Evolutionary conservation across 2,329 filamentous ascomycete genomes (phyloP), one percentile per base, ranked within the genome.

Genomic region (Fusarium austroafricanum): DNA sequence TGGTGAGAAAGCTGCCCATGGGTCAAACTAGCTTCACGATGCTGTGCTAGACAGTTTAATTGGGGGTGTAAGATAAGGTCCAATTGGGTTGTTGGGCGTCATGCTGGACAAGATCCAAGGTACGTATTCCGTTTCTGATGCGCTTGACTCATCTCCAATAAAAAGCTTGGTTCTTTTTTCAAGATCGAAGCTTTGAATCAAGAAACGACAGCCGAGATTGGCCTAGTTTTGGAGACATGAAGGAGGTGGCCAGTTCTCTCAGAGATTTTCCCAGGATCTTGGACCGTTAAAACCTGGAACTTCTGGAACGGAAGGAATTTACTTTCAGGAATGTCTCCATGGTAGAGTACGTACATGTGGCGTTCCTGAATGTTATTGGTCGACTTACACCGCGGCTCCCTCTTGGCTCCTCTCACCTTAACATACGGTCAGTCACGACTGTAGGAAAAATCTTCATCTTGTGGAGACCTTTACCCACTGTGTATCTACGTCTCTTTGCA

Each of bases 191-290:
- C 23, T 53, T 40, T 26, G 29, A 53, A 66, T 58, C 51, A 66
- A 66, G 51, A 61, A 53, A 52, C 39, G 40, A 62, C 51, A 45
- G 21, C 44, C 56, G 15, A 37, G 55, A 52, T 37, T 38, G 53
- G 47, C 8, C 21, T 68, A 68, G 66, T 47, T 38, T 43, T 53
- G 18, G 31, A 23, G 21, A 23, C 21, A 23, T 23, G 61, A 37
- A 65, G 43, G 38, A 55, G 17, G 55, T 37, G 55, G 65, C 35
- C 49, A 57, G 37, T 43, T 35, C 40, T 37, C 52, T 59, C 66
- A 70, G 66, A 69, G 66, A 55, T 69, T 70, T 69, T 69, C 45
- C 66, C 57, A 70, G 66, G 66, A 70, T 64, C 29, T 51, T 62
- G 18, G 26, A 62, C 59, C 42, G 60, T 65, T 51, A 29, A 52